Evolutionary conservation across 2,329 filamentous ascomycete genomes (phyloP), one percentile per base, ranked within the genome.

Genomic region (Sphaerulina populicola): DNA sequence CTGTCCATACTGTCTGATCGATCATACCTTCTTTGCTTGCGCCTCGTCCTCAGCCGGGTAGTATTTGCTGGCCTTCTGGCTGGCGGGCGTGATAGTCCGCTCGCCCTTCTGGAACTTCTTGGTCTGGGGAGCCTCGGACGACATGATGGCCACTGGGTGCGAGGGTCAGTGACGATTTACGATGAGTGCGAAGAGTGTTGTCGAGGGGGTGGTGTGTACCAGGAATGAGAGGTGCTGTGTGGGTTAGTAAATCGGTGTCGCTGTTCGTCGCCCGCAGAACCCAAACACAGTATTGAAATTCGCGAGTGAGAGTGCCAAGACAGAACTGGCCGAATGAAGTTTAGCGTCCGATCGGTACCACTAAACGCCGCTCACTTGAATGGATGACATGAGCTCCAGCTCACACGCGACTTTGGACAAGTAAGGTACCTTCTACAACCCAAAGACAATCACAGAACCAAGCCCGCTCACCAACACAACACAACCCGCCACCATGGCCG

Each of bases 61-160:
- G 88, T 91, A 98, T 81, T 96, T 97, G 81, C 87, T 83, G 70
- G 91, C 91, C 87, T 94, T 94, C 77, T 95, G 83, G 72, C 80
- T 79, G 75, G 80, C 75, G 76, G 86, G 82, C 74, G 87, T 89
- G 75, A 96, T 85, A 75, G 85, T 81, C 79, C 91, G 85, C 79
- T 88, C 86, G 77, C 88, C 88, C 83, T 93, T 93, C 79, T 89
- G 89, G 82, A 95, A 96, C 81, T 86, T 91, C 88, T 95, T 94
- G 71, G 84, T 87, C 77, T 81, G 60, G 43, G 59, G 55, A 55
- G 58, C 56, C 52, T 62, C 55, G 53, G 61, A 59, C 46, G 62
- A 63, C 60, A 64, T 65, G 54, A 49, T 63, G 58, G 52, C 54
- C 52, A 58, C 57, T 57, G 57, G 47, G 41, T 23, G 46, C 27